Evolutionary conservation across 2,329 filamentous ascomycete species (phyloP), one percentile per base, ranked within the genome.

Genomic region (Leptographium radiaticola): DNA sequence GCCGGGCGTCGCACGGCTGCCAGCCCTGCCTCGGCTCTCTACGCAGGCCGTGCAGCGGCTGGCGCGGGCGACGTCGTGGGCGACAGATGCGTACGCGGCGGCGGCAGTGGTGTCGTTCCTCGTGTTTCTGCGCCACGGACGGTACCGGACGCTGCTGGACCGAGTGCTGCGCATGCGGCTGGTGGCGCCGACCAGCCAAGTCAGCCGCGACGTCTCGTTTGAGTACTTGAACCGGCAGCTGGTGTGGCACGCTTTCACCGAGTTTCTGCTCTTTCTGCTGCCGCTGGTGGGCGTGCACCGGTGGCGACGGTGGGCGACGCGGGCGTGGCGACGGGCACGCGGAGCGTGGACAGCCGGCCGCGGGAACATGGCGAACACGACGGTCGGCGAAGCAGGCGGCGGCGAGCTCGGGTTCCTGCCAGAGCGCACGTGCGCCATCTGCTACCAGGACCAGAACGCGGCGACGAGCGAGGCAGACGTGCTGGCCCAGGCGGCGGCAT

Each of bases 211-310:
- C 68, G 90, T 98, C 31, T 95, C 88, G 1, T 97, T 98, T 65
- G 93, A 98, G 70, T 97, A 96, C 64, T 80, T 97, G 50, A 98
- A 98, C 67, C 84, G 93, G 49, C 93, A 98, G 70, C 81, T 98
- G 12, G 93, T 98, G 40, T 98, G 93, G 93, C 93, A 98, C 69
- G 93, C 93, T n/a, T 95, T 98, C 63, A 98, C 93, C 31, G 93
- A 98, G 67, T 98, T 98, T 62, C 75, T 98, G n/a, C 79, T 98
- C 36, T 98, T 97, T 67, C 79, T 97, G 18, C 76, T 98, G n/a
- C 93, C 93, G 0, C 77, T 98, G n/a, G 87, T 98, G 44, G 93
- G 93, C 51, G 91, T 98, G 61, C 85, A 87, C 63, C 81, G 89
- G 59, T 98, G 93, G 93, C 81, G 89, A 55, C 79, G 90, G 60